Percentiles rank a stretch among this genome's conserved stretches.
Conservation (phyloP, 352 stramenopile genomes). For the Saprolegnia diclina region DNA sequence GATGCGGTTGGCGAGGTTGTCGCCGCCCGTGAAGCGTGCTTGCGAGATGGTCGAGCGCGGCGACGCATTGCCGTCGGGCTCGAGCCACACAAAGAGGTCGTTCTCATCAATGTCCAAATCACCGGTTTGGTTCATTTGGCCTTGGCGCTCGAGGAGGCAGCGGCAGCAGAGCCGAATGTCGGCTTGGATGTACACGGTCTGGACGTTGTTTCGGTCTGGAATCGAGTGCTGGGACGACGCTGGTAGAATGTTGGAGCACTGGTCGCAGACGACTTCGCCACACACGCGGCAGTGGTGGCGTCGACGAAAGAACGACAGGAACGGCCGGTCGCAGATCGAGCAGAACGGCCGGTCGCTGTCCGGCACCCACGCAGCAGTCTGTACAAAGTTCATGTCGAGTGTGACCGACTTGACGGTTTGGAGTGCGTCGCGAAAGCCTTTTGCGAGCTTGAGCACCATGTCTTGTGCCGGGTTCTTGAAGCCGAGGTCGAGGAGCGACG, state of each 20-base stretch:
- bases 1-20: background rate
- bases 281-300: slow-evolving; percentile 85
- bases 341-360: slow-evolving; percentile 76
- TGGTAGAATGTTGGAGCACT: slow-evolving; percentile 78
- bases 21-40: background rate
- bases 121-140: slow-evolving; percentile 81
- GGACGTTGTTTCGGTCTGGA: slow-evolving; percentile 36
- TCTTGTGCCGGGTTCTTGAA: slow-evolving; percentile 76
- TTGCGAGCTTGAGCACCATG: slow-evolving; percentile 78
- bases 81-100: slow-evolving; percentile 3
- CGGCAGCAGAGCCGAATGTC: slow-evolving; percentile 80
- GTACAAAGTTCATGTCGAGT: slow-evolving; percentile 49
- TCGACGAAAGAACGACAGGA: slow-evolving; percentile 77
- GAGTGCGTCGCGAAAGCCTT: slow-evolving; percentile 66
- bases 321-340: slow-evolving; percentile 72
- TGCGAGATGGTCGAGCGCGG: background rate
- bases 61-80: slow-evolving; percentile 3
- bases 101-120: slow-evolving; percentile 12
- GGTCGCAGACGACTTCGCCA: slow-evolving; percentile 84
- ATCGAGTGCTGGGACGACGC: slow-evolving; percentile 63
- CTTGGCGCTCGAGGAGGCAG: slow-evolving; percentile 76
- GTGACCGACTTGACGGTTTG: slow-evolving; percentile 43
- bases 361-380: slow-evolving; percentile 49
- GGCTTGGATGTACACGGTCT: slow-evolving; percentile 74
- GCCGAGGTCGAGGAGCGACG: slow-evolving; percentile 74